Evolutionary conservation across 768 basidiomycete genomes (phyloP).

Genomic region (Mycena kentingensis): DNA sequence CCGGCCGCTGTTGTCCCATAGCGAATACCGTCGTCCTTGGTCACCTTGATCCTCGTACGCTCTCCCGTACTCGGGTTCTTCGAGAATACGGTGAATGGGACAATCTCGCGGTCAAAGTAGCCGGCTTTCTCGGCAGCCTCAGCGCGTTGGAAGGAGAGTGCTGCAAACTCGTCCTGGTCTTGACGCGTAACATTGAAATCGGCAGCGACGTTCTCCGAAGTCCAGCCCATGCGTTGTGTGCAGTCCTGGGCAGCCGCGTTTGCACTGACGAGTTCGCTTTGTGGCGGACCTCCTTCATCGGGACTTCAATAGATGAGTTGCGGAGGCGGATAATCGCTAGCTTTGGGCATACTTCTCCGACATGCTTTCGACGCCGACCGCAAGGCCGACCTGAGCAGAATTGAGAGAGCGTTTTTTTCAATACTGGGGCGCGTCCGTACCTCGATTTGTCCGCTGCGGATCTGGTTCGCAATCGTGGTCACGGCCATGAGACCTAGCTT

Average conservation of each 20-base stretch:
- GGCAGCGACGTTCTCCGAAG: conserved; percentile 80
- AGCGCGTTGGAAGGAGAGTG: conserved; percentile 75
- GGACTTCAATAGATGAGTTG: conserved; percentile 44
- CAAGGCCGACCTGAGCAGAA: conserved; percentile 55
- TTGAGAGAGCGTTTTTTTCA: background rate
- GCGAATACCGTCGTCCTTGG: conserved; percentile 78
- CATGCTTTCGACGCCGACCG: conserved; percentile 88
- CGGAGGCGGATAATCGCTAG: background rate
- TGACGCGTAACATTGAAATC: conserved; percentile 74
- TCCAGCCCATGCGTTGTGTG: conserved; percentile 83
- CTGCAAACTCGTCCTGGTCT: conserved; percentile 75
- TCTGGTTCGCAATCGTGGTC: conserved; percentile 74
- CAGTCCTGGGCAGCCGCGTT: conserved; percentile 63
- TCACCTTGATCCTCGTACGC: conserved; percentile 54
- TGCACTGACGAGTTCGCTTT: conserved; percentile 61
- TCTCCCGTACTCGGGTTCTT: conserved; percentile 58
- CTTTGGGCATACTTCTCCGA: conserved; percentile 57
- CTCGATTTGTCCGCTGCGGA: conserved; percentile 76
- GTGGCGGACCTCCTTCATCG: conserved; percentile 60
- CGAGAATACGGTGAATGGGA: conserved; percentile 69
- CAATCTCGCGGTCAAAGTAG: conserved; percentile 68
- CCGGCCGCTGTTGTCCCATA: conserved; percentile 69
- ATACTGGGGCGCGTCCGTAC: background rate
- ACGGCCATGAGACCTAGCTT: conserved; percentile 72
- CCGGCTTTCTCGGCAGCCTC: conserved; percentile 72